Conservation (phyloP, 345 rosid species). For the Iberis pinnata region DNA sequence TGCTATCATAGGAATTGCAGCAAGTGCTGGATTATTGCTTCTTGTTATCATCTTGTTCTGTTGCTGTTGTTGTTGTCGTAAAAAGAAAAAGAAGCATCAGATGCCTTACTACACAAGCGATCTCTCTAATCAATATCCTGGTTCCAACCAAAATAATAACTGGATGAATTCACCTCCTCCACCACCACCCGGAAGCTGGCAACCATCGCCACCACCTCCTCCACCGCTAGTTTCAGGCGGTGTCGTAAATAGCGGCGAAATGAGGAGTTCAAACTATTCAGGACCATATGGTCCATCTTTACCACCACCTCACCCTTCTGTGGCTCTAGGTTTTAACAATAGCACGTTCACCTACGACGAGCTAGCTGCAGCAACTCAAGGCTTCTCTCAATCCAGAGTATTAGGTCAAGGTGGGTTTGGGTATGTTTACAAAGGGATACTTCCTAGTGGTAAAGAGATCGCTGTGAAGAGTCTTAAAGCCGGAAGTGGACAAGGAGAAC, state of each 20-base stretch:
- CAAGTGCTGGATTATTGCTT: conserved; percentile 38
- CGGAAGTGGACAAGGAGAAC: conserved; percentile 70
- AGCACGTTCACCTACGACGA: conserved; percentile 64
- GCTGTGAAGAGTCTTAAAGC: conserved; percentile 75
- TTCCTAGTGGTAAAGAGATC: conserved; percentile 70
- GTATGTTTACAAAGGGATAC: conserved; percentile 63
- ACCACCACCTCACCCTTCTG: conserved; percentile 55
- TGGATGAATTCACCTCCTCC: conserved; percentile 36
- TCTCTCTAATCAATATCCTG: conserved; percentile 34
- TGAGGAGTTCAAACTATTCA: conserved; percentile 45
- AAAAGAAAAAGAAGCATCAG: conserved; percentile 37
- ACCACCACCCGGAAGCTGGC: conserved; percentile 40
- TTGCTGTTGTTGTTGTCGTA: conserved; percentile 39
- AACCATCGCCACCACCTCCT: conserved; percentile 27
- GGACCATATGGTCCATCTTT: conserved; percentile 41
- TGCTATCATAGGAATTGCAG: conserved; percentile 37
- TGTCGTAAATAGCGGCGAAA: conserved; percentile 24
- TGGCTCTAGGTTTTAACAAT: conserved; percentile 51
- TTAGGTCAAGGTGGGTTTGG: conserved; percentile 94
- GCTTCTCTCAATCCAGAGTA: conserved; percentile 50
- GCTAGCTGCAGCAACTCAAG: conserved; percentile 53
- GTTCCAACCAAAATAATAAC: conserved; percentile 24
- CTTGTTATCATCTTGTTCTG: conserved; percentile 33
- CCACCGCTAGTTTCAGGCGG: conserved; percentile 23
- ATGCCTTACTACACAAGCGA: conserved; percentile 28